A percentile compares a stretch with the other conserved stretches of the same genome.
Evolutionary conservation across 345 rosid genomes (phyloP).

Genomic region (Eucalyptus urophylla): DNA sequence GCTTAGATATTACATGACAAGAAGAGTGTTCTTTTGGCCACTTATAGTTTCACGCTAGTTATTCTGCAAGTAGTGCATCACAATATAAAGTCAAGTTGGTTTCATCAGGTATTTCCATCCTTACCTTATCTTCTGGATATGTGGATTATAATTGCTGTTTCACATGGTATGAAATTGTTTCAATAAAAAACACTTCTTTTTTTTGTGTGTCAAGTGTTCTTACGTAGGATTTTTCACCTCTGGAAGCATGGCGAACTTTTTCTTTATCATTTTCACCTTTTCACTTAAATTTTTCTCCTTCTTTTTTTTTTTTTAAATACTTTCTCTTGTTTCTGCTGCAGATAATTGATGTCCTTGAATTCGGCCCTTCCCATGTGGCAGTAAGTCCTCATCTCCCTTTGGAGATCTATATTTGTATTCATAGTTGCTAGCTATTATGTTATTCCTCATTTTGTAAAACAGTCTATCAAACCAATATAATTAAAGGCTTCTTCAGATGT

Average conservation of each 20-base stretch:
- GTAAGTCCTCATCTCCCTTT: conserved; percentile 21
- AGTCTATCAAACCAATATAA: not conserved
- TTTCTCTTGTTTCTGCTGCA: conserved; percentile 14
- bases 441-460: not conserved
- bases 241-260: not conserved
- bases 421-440: not conserved
- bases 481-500: not conserved
- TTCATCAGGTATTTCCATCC: too few species aligned
- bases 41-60: too few species aligned
- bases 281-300: not conserved
- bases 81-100: too few species aligned
- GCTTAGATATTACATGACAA: too few species aligned
- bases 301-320: not conserved
- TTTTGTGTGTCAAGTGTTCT: not conserved
- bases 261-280: not conserved
- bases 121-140: too few species aligned
- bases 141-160: too few species aligned
- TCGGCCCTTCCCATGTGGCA: conserved; percentile 83
- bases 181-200: too few species aligned
- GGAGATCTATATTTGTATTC: not conserved
- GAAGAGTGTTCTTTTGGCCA: too few species aligned
- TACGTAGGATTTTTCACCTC: not conserved
- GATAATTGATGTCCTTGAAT: conserved; percentile 82
- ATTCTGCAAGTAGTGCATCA: too few species aligned
- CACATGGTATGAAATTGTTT: too few species aligned